phyloP scores from a whole-genome alignment of 768 basidiomycete genomes.

The Naganishia vishniacii region DNA sequence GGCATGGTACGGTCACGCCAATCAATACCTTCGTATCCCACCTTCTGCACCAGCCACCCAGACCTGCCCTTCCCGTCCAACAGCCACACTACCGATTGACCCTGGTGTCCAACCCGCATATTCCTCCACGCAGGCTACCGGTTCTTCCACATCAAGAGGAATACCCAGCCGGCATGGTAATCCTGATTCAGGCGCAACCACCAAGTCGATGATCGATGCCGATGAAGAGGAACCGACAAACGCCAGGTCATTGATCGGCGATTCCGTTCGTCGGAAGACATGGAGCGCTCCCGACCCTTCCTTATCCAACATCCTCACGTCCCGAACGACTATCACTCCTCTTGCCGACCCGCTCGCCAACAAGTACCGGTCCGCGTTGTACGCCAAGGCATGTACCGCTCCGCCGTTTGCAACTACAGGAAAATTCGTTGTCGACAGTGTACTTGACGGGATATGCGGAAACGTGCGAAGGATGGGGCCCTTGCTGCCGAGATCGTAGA shows the following conservation, averaged over 20 bases:
- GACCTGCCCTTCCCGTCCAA: conserved; percentile 30
- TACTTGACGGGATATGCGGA: conserved; percentile 33
- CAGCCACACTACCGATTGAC: conserved; percentile 35
- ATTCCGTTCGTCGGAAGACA: conserved; percentile 39
- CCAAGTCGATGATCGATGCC: conserved; percentile 29
- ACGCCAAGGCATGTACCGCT: conserved; percentile 50
- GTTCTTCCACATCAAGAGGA: conserved; percentile 14
- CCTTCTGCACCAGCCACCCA: conserved; percentile 47
- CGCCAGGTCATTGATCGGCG: conserved; percentile 32
- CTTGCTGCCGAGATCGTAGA: conserved; percentile 56
- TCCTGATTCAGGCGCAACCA: conserved; percentile 41
- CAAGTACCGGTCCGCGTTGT: conserved; percentile 51
- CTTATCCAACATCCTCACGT: conserved; percentile 52
- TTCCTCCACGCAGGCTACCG: conserved; percentile 35
- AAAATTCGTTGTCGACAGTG: conserved; percentile 32
- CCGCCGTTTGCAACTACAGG: conserved; percentile 49
- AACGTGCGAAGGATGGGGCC: conserved; percentile 36
- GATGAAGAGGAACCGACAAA: conserved; percentile 21
- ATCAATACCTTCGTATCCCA: conserved; percentile 39
- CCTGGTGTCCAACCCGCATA: conserved; percentile 46
- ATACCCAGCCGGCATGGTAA: conserved; percentile 36
- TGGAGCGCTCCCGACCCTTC: conserved; percentile 7
- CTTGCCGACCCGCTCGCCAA: conserved; percentile 59
- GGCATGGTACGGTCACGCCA: neutral
- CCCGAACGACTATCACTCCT: conserved; percentile 59